A percentile compares a stretch with the other conserved stretches of the same genome.
Conservation (phyloP, 2,329 filamentous ascomycete species). For the Fusarium irregulare region DNA sequence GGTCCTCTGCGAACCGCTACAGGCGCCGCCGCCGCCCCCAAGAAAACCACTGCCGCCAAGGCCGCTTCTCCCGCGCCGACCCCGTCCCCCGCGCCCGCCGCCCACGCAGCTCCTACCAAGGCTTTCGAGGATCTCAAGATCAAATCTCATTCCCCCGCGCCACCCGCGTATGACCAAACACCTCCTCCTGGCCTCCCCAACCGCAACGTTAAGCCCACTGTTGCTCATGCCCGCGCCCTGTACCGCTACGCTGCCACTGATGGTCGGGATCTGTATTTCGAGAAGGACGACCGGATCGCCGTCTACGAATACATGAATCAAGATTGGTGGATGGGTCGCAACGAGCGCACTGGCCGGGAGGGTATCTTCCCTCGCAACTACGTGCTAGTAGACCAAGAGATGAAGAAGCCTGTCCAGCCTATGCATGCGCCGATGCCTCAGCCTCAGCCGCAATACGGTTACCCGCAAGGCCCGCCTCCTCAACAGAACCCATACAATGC, state of each 20-base stretch:
- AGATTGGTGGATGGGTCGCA: conserved; percentile 96
- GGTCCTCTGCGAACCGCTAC: conserved; percentile 58
- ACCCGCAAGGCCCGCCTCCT: conserved; percentile 55
- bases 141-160: conserved; percentile 53
- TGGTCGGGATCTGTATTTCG: conserved; percentile 82
- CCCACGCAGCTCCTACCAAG: conserved; percentile 49
- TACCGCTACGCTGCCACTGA: conserved; percentile 86
- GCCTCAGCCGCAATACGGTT: conserved; percentile 52
- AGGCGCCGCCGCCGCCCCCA: conserved; percentile 47
- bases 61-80: conserved; percentile 48
- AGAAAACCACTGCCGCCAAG: conserved; percentile 44
- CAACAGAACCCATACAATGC: conserved; percentile 73
- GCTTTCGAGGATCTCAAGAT: conserved; percentile 58
- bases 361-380: conserved; percentile 97
- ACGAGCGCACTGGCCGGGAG: conserved; percentile 82
- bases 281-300: conserved; percentile 81
- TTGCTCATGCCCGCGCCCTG: conserved; percentile 81
- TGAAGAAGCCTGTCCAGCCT: conserved; percentile 52
- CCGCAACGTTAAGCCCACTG: conserved; percentile 64
- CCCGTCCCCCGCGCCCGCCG: conserved; percentile 45
- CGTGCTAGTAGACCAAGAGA: conserved; percentile 77
- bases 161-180: conserved; percentile 65
- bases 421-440: conserved; percentile 36
- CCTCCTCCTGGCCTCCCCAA: conserved; percentile 56
- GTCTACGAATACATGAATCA: conserved; percentile 95